Evolutionary conservation across 139 green algal species (phyloP).

Genomic region (Coccomyxa sp.): DNA sequence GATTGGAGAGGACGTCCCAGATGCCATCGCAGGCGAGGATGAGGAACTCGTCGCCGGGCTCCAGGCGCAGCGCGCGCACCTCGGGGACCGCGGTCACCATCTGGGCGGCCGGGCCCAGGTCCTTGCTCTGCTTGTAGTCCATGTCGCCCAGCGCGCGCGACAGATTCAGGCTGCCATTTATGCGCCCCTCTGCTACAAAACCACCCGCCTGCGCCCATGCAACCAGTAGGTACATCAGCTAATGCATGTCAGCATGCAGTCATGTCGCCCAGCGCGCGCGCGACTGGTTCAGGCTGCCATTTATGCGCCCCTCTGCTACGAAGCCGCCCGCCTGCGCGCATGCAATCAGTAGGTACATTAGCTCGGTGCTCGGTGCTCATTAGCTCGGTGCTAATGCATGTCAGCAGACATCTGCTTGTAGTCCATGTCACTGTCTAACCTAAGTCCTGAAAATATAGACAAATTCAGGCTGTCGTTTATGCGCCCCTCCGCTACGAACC

Average conservation of each 20-base stretch:
- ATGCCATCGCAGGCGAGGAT: conserved; percentile 81
- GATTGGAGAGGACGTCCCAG: conserved; percentile 77
- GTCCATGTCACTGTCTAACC: conserved; percentile 80
- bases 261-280: conserved; percentile 69
- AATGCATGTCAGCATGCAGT: neutral
- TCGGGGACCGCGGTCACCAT: conserved; percentile 69
- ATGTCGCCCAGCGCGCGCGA: conserved; percentile 73
- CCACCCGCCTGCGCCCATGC: conserved; percentile 37
- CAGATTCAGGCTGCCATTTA: conserved; percentile 79
- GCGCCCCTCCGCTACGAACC: conserved; percentile 62
- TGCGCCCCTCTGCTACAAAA: conserved; percentile 62
- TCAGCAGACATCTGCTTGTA: conserved; percentile 44
- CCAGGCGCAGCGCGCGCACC: conserved; percentile 29
- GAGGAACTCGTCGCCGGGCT: conserved; percentile 61
- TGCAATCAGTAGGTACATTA: too few species aligned
- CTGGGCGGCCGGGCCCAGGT: conserved; percentile 45
- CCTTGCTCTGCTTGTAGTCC: conserved; percentile 69
- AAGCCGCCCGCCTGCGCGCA: conserved; percentile 47
- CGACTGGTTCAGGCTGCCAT: conserved; percentile 77
- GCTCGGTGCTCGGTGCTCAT: too few species aligned
- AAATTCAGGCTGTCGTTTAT: conserved; percentile 80
- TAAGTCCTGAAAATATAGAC: too few species aligned
- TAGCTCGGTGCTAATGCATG: too few species aligned
- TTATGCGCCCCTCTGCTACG: conserved; percentile 68
- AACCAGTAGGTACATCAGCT: too few species aligned